These are phyloP conservation scores for Penicillium vulpinum DNA, from an alignment of 2,329 filamentous ascomycete species.

Conservation along the genomic window DNA sequence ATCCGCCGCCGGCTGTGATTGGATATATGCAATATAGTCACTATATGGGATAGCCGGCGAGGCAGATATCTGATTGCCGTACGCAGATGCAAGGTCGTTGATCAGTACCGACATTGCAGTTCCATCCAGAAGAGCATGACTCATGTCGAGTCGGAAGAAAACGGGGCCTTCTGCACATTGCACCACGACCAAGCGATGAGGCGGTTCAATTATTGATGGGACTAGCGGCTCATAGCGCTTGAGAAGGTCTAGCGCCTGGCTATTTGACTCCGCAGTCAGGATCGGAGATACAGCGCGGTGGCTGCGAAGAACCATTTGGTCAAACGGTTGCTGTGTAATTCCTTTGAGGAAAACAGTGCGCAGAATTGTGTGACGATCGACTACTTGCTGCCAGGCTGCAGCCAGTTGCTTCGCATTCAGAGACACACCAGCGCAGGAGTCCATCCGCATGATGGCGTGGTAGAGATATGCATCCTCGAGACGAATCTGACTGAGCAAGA, in stretches of 20 bases:
- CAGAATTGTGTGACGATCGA: neutral
- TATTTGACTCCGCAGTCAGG: too few species aligned
- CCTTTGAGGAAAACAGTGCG: neutral
- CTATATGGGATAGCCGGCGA: too few species aligned
- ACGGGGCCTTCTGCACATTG: neutral
- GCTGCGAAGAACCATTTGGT: neutral
- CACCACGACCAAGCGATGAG: neutral
- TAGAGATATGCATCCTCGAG: neutral
- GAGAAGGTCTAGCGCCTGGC: too few species aligned
- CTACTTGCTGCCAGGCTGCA: neutral
- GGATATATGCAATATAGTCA: too few species aligned
- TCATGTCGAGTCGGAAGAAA: constrained; percentile 16
- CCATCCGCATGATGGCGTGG: neutral
- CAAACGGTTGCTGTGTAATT: neutral
- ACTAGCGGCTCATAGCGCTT: too few species aligned
- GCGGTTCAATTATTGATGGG: neutral
- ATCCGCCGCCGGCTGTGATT: too few species aligned
- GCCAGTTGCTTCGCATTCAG: neutral
- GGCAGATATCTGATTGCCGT: too few species aligned
- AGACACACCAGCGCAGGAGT: too few species aligned
- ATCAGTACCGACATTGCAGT: too few species aligned
- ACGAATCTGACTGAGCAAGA: constrained; percentile 1
- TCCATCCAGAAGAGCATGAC: constrained; percentile 20
- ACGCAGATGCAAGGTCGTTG: too few species aligned
- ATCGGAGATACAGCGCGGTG: neutral